Percentiles rank a stretch among this genome's conserved stretches.
Conservation (phyloP, 768 basidiomycete species). For the Boletus pseudopeckii region DNA sequence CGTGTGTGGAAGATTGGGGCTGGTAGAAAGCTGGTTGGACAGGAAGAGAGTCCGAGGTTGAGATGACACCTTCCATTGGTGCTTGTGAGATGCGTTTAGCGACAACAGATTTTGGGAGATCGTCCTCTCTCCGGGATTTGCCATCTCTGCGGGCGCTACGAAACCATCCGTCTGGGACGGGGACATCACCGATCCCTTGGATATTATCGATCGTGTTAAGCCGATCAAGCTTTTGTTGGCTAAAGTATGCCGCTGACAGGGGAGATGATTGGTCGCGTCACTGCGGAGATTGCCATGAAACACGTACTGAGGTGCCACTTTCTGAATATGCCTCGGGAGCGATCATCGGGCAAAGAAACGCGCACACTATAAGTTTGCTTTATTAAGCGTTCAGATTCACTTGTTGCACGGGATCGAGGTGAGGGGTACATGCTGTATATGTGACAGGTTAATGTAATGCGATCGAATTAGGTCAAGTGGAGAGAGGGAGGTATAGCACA, state of each 20-base stretch:
- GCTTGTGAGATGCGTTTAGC: slow-evolving; percentile 34
- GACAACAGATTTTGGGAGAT: slow-evolving; percentile 49
- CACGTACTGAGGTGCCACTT: slow-evolving; percentile 54
- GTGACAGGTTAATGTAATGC: slow-evolving; percentile 14
- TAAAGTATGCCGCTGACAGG: slow-evolving; percentile 75
- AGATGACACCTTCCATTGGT: slow-evolving; percentile 29
- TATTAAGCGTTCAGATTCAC: slow-evolving; percentile 43
- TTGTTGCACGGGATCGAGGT: slow-evolving; percentile 38
- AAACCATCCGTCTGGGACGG: slow-evolving; percentile 76
- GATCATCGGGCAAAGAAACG: slow-evolving; percentile 44
- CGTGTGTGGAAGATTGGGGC: slow-evolving; percentile 20
- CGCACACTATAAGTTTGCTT: slow-evolving; percentile 55
- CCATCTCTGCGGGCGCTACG: slow-evolving; percentile 73
- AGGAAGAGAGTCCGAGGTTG: slow-evolving; percentile 16
- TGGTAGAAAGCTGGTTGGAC: slow-evolving; percentile 22
- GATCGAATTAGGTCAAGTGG: slow-evolving; percentile 34
- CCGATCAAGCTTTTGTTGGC: slow-evolving; percentile 67
- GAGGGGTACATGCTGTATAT: slow-evolving; percentile 36
- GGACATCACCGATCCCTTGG: slow-evolving; percentile 59
- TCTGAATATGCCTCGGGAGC: slow-evolving; percentile 39
- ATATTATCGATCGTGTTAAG: slow-evolving; percentile 72
- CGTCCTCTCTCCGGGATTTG: slow-evolving; percentile 36
- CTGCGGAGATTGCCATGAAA: slow-evolving; percentile 32
- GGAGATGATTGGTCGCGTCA: slow-evolving; percentile 5
- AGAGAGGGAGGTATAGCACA: slow-evolving; percentile 15